Conservation (phyloP, 495 filamentous ascomycete genomes). For the Aspergillus coremiiformis region DNA sequence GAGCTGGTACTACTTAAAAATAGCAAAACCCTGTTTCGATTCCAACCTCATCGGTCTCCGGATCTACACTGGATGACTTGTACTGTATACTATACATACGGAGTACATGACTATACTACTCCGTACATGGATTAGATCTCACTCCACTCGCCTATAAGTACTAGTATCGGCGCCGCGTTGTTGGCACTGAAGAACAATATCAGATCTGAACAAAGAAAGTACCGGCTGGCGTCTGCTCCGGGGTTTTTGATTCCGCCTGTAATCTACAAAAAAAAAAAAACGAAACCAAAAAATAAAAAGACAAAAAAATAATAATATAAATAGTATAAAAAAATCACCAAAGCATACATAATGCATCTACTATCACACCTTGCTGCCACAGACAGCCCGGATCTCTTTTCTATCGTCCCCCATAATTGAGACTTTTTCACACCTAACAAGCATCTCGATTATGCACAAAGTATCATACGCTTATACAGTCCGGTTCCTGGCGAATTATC, state of each 20-base stretch:
- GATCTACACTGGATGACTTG: background rate
- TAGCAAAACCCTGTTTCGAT: background rate
- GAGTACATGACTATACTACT: background rate
- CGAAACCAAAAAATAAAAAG: slow-evolving; percentile 12
- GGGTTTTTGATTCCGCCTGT: slow-evolving; percentile 16
- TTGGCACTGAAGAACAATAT: background rate
- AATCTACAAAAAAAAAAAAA: slow-evolving; percentile 21
- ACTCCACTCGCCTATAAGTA: background rate
- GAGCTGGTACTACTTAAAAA: background rate
- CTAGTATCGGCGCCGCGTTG: background rate
- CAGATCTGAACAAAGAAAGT: slow-evolving; percentile 15
- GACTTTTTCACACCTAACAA: background rate
- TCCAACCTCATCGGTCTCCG: background rate
- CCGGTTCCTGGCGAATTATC: background rate
- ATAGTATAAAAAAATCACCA: slow-evolving; percentile 2
- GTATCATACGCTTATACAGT: slow-evolving; percentile 5
- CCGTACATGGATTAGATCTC: background rate
- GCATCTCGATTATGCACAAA: background rate
- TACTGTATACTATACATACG: background rate
- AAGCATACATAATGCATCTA: slow-evolving; percentile 11
- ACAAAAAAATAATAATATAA: too few relatives aligned
- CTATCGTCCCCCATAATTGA: background rate
- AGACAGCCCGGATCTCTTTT: background rate
- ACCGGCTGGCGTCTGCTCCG: slow-evolving; percentile 12
- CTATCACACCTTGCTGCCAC: slow-evolving; percentile 11